A percentile compares a stretch with the other conserved stretches of the same genome.
phyloP scores from a whole-genome alignment of 331 rosid genomes.

The Rhamnella rubrinervis region DNA sequence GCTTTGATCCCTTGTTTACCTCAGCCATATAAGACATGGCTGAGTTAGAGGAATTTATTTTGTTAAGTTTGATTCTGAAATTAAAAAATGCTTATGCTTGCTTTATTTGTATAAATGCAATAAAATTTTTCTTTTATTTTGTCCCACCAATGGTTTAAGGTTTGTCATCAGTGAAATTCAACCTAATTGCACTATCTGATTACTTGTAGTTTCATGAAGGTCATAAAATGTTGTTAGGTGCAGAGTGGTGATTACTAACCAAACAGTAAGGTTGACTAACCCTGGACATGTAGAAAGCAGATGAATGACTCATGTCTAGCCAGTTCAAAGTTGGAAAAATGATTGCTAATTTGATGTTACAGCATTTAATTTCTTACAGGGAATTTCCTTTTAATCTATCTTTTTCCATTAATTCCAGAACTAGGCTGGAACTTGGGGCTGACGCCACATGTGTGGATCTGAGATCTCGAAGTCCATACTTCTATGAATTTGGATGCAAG shows the following conservation, averaged over 20 bases:
- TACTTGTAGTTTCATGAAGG: neutral
- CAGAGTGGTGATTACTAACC: neutral
- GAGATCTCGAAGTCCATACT: conserved; percentile 72
- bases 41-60: neutral
- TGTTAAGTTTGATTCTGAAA: neutral
- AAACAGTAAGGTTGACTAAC: conserved; percentile 6
- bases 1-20: too few species aligned
- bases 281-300: neutral
- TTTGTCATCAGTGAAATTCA: too few species aligned
- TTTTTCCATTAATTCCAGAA: conserved; percentile 44
- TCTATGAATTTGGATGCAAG: conserved; percentile 97
- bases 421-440: conserved; percentile 86
- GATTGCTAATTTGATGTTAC: neutral
- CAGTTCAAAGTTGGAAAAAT: conserved; percentile 9
- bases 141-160: neutral
- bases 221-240: neutral
- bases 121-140: neutral
- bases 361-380: neutral
- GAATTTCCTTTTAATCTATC: neutral
- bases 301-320: neutral
- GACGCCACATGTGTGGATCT: conserved; percentile 80
- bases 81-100: neutral
- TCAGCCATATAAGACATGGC: too few species aligned
- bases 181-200: neutral
- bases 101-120: neutral